Conservation (phyloP, 2,329 filamentous ascomycete genomes). For the Colletotrichum liriopes region DNA sequence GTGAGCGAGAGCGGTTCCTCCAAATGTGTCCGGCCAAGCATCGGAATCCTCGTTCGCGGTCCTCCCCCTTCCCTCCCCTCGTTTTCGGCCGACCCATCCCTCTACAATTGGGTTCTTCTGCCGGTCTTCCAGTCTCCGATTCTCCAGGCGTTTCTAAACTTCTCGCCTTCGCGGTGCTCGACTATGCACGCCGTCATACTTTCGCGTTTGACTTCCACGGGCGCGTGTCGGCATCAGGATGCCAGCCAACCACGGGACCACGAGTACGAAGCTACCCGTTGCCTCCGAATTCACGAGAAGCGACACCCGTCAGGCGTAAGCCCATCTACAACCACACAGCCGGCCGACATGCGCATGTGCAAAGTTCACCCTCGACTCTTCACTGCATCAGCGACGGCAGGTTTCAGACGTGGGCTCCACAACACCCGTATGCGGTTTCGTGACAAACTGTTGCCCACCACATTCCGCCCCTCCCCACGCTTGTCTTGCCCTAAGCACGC, state of each 20-base stretch:
- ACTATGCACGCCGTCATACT: constrained; percentile 41
- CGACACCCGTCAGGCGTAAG: constrained; percentile 16
- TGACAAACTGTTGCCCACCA: constrained; percentile 50
- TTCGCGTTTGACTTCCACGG: constrained; percentile 41
- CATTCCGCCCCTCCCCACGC: constrained; percentile 46
- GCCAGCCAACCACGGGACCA: constrained; percentile 34
- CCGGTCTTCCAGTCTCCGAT: constrained; percentile 34
- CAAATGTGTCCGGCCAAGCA: constrained; percentile 36
- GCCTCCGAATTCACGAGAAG: constrained; percentile 35
- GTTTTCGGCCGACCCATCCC: constrained; percentile 25
- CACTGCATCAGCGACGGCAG: constrained; percentile 40
- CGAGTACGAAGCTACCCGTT: constrained; percentile 37
- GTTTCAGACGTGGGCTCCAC: constrained; percentile 42
- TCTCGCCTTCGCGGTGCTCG: constrained; percentile 28
- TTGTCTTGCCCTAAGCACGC: constrained; percentile 43
- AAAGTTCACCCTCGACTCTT: constrained; percentile 31
- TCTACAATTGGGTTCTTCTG: constrained; percentile 17
- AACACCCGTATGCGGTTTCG: constrained; percentile 50
- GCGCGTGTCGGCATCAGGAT: constrained; percentile 30
- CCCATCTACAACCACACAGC: constrained; percentile 10
- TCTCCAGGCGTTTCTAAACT: constrained; percentile 18
- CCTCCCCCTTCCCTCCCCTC: neutral
- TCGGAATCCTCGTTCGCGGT: constrained; percentile 28
- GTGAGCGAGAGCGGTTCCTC: constrained; percentile 4
- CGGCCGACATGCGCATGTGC: constrained; percentile 16